These are phyloP conservation scores for Pseudogymnoascus sp. DNA, from an alignment of 2,329 filamentous ascomycete genomes.

Conservation along the genomic window DNA sequence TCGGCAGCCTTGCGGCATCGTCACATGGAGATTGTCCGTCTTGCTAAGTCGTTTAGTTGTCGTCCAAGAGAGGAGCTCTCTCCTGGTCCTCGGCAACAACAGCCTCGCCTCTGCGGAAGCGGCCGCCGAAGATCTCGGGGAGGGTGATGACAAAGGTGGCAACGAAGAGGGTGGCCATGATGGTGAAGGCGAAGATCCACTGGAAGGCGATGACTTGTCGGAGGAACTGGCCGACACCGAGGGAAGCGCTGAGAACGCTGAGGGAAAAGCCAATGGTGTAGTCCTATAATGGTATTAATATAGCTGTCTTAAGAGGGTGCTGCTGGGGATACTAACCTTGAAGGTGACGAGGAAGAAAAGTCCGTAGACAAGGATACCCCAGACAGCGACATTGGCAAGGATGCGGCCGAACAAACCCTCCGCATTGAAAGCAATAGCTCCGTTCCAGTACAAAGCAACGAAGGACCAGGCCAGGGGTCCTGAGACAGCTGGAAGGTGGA, in stretches of 20 bases:
- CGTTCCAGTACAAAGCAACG: slow-evolving; percentile 82
- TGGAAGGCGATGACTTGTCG: slow-evolving; percentile 70
- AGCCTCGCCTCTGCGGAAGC: slow-evolving; percentile 38
- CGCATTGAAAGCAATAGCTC: slow-evolving; percentile 71
- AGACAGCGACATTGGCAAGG: slow-evolving; percentile 81
- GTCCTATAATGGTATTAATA: slow-evolving; percentile 33
- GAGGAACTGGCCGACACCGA: slow-evolving; percentile 72
- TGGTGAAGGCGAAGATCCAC: slow-evolving; percentile 86
- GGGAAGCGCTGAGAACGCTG: slow-evolving; percentile 63
- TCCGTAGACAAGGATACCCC: slow-evolving; percentile 72
- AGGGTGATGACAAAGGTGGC: slow-evolving; percentile 58
- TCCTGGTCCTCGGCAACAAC: slow-evolving; percentile 43
- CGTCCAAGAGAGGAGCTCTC: slow-evolving; percentile 54
- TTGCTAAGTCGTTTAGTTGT: slow-evolving; percentile 25
- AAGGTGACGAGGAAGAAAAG: slow-evolving; percentile 66
- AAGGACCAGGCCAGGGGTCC: slow-evolving; percentile 82
- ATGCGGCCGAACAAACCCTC: slow-evolving; percentile 63
- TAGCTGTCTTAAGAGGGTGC: not conserved
- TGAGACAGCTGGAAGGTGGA: slow-evolving; percentile 69
- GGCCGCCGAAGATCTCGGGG: slow-evolving; percentile 52
- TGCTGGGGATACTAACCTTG: slow-evolving; percentile 45
- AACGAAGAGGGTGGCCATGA: slow-evolving; percentile 69
- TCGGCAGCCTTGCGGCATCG: not conserved
- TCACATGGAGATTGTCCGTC: not conserved
- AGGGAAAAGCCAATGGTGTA: slow-evolving; percentile 75